These are phyloP conservation scores for Ascochyta clinopodiicola DNA, from an alignment of 2,329 filamentous ascomycete genomes.

Conservation along the genomic window DNA sequence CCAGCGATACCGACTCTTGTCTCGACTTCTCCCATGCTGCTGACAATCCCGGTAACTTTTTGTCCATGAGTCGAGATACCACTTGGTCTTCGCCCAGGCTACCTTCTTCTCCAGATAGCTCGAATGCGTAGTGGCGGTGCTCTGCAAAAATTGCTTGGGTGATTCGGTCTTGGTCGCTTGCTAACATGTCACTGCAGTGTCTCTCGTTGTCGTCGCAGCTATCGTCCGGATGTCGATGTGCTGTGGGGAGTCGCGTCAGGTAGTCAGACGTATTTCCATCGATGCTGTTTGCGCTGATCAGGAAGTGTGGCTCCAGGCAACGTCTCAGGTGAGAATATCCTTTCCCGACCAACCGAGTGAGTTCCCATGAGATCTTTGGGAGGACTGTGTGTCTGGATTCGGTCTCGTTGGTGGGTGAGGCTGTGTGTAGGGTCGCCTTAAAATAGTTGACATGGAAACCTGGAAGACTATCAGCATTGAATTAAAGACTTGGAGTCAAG, in stretches of 20 bases:
- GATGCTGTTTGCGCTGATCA: not conserved
- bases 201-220: not conserved
- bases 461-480: not conserved
- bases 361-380: not conserved
- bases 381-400: not conserved
- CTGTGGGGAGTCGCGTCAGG: not conserved
- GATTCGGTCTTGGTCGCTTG: conserved; percentile 9
- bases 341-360: not conserved
- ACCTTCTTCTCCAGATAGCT: not conserved
- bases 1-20: not conserved
- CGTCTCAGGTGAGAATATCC: not conserved
- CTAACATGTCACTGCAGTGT: conserved; percentile 9
- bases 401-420: not conserved
- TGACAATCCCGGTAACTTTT: not conserved
- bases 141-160: conserved; percentile 15
- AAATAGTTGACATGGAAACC: conserved; percentile 3
- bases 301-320: not conserved
- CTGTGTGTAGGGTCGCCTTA: not conserved
- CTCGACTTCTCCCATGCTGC: not conserved
- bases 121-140: conserved; percentile 18
- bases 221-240: not conserved
- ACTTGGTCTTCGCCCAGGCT: not conserved
- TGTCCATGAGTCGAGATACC: not conserved
- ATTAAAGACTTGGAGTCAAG: no score
- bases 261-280: not conserved